A percentile compares a stretch with the other conserved stretches of the same genome.
These are phyloP conservation scores for Mycena olivaceomarginata DNA, from an alignment of 768 basidiomycete species.

Conservation along the genomic window DNA sequence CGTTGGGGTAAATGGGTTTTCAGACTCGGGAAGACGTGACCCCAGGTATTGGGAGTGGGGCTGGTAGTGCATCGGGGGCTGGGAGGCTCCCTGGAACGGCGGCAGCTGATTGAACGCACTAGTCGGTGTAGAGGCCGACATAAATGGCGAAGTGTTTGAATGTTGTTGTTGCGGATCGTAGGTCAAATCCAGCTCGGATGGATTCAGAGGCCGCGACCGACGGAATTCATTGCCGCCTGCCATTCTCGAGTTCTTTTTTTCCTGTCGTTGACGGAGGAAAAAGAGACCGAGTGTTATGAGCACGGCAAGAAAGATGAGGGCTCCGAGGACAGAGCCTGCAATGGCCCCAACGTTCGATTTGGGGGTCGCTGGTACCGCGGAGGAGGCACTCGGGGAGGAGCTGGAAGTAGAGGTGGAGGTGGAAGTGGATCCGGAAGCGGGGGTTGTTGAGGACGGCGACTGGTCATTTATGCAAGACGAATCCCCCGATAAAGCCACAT, in stretches of 20 bases:
- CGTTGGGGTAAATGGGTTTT: conserved; percentile 30
- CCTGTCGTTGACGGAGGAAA: conserved; percentile 61
- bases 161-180: conserved; percentile 52
- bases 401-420: conserved; percentile 42
- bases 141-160: conserved; percentile 13
- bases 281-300: conserved; percentile 71
- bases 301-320: conserved; percentile 71
- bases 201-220: conserved; percentile 54
- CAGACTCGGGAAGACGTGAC: conserved; percentile 15
- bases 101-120: conserved; percentile 16
- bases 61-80: conserved; percentile 43
- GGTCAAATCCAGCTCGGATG: conserved; percentile 62
- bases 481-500: conserved; percentile 38
- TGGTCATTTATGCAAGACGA: conserved; percentile 40
- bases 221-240: conserved; percentile 45
- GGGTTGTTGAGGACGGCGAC: conserved; percentile 48
- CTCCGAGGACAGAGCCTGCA: conserved; percentile 72
- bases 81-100: conserved; percentile 10
- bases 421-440: conserved; percentile 36
- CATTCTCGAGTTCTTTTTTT: conserved; percentile 55
- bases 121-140: conserved; percentile 20
- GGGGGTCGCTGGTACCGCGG: conserved; percentile 29
- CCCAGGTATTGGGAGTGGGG: conserved; percentile 48
- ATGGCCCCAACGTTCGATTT: conserved; percentile 66
- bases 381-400: conserved; percentile 31